Base-by-base conservation (phyloP, 73 alveolate genomes). In the Paramecium sexaurelia region DNA sequence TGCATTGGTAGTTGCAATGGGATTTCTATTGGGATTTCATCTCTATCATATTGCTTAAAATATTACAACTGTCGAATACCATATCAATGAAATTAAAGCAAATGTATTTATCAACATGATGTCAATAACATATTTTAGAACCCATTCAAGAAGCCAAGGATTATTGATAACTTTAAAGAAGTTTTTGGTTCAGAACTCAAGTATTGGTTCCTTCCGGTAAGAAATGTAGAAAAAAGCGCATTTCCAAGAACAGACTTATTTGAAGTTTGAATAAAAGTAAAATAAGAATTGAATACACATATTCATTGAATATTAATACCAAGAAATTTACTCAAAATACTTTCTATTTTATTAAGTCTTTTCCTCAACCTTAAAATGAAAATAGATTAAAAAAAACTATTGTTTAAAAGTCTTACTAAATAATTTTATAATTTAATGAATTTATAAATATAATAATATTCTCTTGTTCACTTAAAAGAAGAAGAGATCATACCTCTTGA, bases 201-300 rank as follows among this genome's bases (percentile, higher is more conserved):
- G 8, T 19, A 78, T 40, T 78, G 90, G 90, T 39, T 78, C 43
- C 55, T 78, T 10, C 90, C 90, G 0, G 41, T 78, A 2, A 78
- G 73, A 45, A 40, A 78, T 32, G 75, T 15, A 7, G 40, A 78
- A 29, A 78, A 40, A 32, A 78, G 19, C 20, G 73, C 33, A 39
- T 78, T 78, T 10, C 90, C 90, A 19, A 78, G 90, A 78, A 37
- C 90, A 9, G 90, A 78, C 55, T 27, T 78, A 4, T 78, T 78
- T 78, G 90, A 78, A 43, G 90, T 78, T 39, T 78, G 90, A 78
- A 7, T 3, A 27, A 57, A 17, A n/a, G 0, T 17, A 17, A n/a
- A 6, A 17, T 51, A 51, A 10, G 57, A 45, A 45, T 45, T 15
- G 6, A 13, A 11, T 45, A 7, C n/a, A n/a, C n/a, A 17, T 17